Conservation (phyloP, 345 rosid species). For the Eucalyptus pumila region DNA sequence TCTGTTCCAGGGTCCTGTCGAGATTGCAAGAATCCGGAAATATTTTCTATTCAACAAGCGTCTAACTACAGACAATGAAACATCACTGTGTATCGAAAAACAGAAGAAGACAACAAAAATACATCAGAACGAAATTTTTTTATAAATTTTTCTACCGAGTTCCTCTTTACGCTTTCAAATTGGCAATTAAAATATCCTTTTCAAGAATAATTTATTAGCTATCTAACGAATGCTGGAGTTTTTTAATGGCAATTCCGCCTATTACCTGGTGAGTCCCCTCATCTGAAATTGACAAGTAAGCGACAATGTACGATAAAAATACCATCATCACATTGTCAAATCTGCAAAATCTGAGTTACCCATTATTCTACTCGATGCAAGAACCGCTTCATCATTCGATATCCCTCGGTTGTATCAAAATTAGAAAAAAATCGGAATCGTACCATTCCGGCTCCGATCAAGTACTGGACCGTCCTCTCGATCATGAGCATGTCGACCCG, state of each 20-base stretch:
- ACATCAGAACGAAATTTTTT: not conserved
- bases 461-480: slow-evolving; percentile 50
- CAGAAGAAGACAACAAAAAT: not conserved
- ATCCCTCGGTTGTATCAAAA: not conserved
- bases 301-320: not conserved
- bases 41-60: not conserved
- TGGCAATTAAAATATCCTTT: not conserved
- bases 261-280: not conserved
- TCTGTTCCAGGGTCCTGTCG: slow-evolving; percentile 53
- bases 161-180: not conserved
- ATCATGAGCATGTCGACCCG: slow-evolving; percentile 65
- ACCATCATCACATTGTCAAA: not conserved
- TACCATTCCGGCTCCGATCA: slow-evolving; percentile 68
- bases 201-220: not conserved
- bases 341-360: not conserved
- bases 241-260: not conserved
- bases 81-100: not conserved
- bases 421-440: not conserved
- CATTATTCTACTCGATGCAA: not conserved
- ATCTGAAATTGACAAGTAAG: not conserved
- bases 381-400: not conserved
- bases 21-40: no score
- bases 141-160: not conserved
- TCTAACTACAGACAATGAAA: not conserved
- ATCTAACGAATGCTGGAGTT: not conserved